These are phyloP conservation scores for Paraglomus occultum DNA, from an alignment of 192 early-diverging fungal species.

Conservation along the genomic window DNA sequence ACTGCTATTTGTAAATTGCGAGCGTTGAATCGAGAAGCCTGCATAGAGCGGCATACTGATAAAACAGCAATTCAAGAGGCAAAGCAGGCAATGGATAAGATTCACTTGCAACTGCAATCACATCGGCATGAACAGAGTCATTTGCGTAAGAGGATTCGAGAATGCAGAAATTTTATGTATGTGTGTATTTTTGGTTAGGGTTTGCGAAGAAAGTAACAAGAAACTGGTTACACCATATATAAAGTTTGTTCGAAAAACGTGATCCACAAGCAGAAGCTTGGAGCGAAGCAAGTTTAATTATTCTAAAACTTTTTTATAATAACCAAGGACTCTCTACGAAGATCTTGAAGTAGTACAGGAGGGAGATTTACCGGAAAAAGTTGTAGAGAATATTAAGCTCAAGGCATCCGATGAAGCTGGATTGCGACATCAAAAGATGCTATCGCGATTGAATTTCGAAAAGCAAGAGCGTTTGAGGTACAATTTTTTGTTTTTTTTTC, in stretches of 20 bases:
- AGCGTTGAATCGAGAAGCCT: slow-evolving; percentile 7
- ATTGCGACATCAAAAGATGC: slow-evolving; percentile 12
- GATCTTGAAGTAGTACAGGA: slow-evolving; percentile 1
- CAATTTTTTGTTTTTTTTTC: too few species aligned
- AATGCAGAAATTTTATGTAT: slow-evolving; percentile 5
- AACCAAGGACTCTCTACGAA: background rate
- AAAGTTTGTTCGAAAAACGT: too few species aligned
- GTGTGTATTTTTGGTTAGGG: background rate
- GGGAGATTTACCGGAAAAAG: slow-evolving; percentile 7
- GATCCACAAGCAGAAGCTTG: too few species aligned
- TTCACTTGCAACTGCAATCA: slow-evolving; percentile 20
- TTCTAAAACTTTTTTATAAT: background rate
- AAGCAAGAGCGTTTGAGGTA: slow-evolving; percentile 19
- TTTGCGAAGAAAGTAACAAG: too few species aligned
- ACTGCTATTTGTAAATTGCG: background rate
- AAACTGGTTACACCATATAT: too few species aligned
- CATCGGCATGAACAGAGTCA: background rate
- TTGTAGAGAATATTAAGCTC: background rate
- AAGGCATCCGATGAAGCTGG: background rate
- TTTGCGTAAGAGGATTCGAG: slow-evolving; percentile 14
- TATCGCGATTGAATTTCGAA: slow-evolving; percentile 14
- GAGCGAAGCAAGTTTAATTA: too few species aligned
- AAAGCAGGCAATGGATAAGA: slow-evolving; percentile 14
- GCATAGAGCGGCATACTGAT: background rate
- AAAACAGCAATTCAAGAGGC: slow-evolving; percentile 13